A percentile compares a stretch with the other conserved stretches of the same genome.
Evolutionary conservation across 2,329 filamentous ascomycete species (phyloP).

Genomic region (Gaeumannomyces tritici): DNA sequence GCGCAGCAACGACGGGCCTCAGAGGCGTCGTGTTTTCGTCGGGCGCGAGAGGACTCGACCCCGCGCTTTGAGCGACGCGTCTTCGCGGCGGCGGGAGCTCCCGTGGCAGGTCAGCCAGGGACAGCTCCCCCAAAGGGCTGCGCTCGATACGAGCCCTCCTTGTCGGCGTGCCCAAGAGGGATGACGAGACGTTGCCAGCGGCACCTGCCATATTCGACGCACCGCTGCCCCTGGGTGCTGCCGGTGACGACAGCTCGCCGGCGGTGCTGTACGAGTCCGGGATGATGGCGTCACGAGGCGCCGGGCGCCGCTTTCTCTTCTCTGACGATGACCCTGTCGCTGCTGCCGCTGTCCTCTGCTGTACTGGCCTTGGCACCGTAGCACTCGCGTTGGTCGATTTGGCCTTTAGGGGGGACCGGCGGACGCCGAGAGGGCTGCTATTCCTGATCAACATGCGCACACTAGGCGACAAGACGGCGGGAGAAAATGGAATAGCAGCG

Average conservation of each 20-base stretch:
- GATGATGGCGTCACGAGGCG: constrained; percentile 23
- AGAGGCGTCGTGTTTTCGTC: constrained; percentile 20
- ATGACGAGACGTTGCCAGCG: background rate
- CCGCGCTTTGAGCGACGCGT: background rate
- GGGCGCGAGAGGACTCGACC: constrained; percentile 41
- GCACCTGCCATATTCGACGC: constrained; percentile 6
- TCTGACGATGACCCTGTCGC: constrained; percentile 13
- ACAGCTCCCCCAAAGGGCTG: constrained; percentile 10
- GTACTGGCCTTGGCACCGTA: constrained; percentile 5
- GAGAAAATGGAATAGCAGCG: background rate
- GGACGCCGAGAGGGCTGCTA: constrained; percentile 4
- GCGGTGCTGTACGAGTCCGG: constrained; percentile 33
- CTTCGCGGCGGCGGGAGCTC: background rate
- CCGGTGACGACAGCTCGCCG: constrained; percentile 8
- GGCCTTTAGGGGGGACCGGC: constrained; percentile 27
- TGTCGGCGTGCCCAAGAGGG: background rate
- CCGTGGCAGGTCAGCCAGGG: background rate
- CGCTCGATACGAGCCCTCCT: background rate
- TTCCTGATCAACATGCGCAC: background rate
- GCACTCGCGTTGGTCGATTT: constrained; percentile 21
- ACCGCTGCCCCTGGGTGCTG: constrained; percentile 8
- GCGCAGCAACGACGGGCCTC: background rate
- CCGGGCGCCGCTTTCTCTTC: constrained; percentile 8
- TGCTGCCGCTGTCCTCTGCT: constrained; percentile 8
- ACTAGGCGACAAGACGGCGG: background rate